These are phyloP conservation scores for Ogataea methylovora DNA, from an alignment of 805 yeast species.

Conservation along the genomic window DNA sequence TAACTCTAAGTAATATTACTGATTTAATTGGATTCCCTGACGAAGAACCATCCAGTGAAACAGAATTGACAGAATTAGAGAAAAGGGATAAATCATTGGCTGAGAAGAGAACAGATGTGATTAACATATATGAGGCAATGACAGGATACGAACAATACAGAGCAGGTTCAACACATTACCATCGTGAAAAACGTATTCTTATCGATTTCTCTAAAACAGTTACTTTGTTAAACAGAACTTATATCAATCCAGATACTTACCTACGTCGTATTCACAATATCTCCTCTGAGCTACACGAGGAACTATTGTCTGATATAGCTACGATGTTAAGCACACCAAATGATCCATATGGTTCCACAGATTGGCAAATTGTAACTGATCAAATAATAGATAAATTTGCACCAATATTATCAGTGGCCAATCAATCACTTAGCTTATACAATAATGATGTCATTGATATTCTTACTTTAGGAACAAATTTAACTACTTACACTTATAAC, in stretches of 20 bases:
- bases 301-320: constrained; percentile 29
- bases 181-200: constrained; percentile 39
- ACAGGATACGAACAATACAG: constrained; percentile 35
- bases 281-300: constrained; percentile 25
- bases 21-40: constrained; percentile 32
- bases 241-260: constrained; percentile 41
- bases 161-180: constrained; percentile 40
- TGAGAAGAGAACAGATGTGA: constrained; percentile 11
- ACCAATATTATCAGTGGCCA: constrained; percentile 37
- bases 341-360: constrained; percentile 33
- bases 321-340: constrained; percentile 14
- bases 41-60: constrained; percentile 4
- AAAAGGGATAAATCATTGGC: constrained; percentile 7
- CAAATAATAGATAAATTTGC: constrained; percentile 45
- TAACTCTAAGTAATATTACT: constrained; percentile 29
- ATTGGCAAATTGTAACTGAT: constrained; percentile 50
- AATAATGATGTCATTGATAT: constrained; percentile 5
- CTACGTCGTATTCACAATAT: constrained; percentile 29
- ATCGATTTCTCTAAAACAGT: constrained; percentile 46
- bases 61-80: background rate
- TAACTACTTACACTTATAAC: constrained; percentile 34
- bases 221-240: constrained; percentile 46
- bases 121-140: constrained; percentile 24
- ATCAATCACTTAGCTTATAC: constrained; percentile 26
- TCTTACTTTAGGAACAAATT: constrained; percentile 18